A percentile compares a stretch with the other conserved stretches of the same genome.
phyloP scores from a whole-genome alignment of 2,329 filamentous ascomycete species.

The Fusarium protoensiforme region DNA sequence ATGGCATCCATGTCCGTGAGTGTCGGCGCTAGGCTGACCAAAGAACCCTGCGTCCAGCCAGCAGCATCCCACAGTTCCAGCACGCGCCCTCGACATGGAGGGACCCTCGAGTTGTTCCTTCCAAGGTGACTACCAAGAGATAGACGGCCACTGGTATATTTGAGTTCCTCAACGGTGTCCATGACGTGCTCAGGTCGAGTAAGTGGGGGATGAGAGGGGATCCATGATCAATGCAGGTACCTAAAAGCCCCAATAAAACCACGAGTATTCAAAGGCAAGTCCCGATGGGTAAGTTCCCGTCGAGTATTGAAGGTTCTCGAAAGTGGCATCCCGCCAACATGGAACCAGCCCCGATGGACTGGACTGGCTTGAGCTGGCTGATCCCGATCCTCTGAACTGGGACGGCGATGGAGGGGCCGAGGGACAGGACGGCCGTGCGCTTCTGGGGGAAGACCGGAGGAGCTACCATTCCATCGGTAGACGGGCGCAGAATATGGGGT shows the following conservation, averaged over 20 bases:
- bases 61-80: background rate
- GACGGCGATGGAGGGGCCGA: conserved; percentile 5
- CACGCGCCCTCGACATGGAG: background rate
- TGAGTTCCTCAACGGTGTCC: background rate
- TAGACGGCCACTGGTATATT: background rate
- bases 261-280: background rate
- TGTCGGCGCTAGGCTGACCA: background rate
- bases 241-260: background rate
- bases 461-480: conserved; percentile 33
- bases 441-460: background rate
- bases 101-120: background rate
- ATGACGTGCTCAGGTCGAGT: background rate
- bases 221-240: background rate
- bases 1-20: background rate
- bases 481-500: conserved; percentile 9
- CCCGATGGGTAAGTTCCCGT: background rate
- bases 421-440: conserved; percentile 4
- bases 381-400: conserved; percentile 27
- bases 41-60: background rate
- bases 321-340: conserved; percentile 5
- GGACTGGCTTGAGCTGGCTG: conserved; percentile 16
- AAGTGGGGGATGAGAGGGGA: background rate
- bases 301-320: background rate
- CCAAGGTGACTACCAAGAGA: background rate
- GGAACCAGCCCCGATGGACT: conserved; percentile 2